phyloP scores from a whole-genome alignment of 2,329 filamentous ascomycete genomes.

The Plenodomus lindquistii region DNA sequence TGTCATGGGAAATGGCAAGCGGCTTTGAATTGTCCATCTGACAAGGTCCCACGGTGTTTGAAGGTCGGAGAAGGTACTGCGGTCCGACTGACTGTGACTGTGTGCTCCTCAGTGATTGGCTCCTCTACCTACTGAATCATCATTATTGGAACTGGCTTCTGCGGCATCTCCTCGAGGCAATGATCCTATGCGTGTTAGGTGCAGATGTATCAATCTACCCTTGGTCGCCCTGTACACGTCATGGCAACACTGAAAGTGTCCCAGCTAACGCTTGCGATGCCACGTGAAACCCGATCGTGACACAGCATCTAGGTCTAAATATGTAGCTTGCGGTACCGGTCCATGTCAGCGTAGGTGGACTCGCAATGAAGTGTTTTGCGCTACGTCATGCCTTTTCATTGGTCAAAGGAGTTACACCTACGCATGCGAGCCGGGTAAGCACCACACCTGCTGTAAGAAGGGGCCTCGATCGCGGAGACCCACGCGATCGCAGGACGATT shows the following conservation, averaged over 20 bases:
- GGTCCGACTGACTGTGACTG: too few species aligned
- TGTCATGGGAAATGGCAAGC: neutral
- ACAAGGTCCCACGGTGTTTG: too few species aligned
- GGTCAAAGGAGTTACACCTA: neutral
- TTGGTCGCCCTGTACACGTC: neutral
- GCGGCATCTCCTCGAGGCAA: too few species aligned
- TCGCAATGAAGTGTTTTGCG: neutral
- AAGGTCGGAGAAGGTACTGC: too few species aligned
- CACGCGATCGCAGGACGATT: constrained; percentile 1
- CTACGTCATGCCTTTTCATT: neutral
- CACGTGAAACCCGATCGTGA: neutral
- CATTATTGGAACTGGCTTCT: neutral
- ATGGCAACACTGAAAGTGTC: neutral
- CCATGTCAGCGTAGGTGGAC: neutral
- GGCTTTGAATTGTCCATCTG: too few species aligned
- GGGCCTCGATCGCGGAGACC: constrained; percentile 3
- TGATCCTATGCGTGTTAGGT: too few species aligned
- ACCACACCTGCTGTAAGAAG: neutral
- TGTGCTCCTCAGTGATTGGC: too few species aligned
- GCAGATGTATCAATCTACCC: too few species aligned
- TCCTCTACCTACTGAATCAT: too few species aligned
- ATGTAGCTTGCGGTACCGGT: neutral
- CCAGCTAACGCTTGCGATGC: neutral
- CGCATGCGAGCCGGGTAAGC: neutral
- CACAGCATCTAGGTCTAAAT: neutral